Evolutionary conservation across 2,329 filamentous ascomycete genomes (phyloP).

Genomic region (Paraphoma chrysanthemicola): DNA sequence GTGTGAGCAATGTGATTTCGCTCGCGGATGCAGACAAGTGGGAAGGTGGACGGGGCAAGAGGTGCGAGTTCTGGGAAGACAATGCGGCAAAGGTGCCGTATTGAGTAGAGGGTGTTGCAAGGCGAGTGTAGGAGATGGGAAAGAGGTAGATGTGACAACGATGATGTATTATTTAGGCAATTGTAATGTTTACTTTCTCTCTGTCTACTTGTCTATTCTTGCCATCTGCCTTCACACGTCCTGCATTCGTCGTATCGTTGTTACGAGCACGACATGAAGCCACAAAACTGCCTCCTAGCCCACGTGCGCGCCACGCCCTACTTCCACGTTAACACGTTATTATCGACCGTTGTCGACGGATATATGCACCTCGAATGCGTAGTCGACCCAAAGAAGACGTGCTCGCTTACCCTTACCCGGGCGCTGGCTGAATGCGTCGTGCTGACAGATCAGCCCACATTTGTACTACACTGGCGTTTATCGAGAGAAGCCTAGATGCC

Average conservation of each 20-base stretch:
- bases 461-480: background rate
- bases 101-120: slow-evolving; percentile 1
- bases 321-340: background rate
- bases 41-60: slow-evolving; percentile 40
- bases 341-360: background rate
- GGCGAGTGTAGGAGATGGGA: background rate
- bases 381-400: background rate
- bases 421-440: background rate
- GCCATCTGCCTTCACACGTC: too few species aligned
- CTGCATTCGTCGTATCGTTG: background rate
- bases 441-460: background rate
- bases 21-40: slow-evolving; percentile 35
- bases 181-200: background rate
- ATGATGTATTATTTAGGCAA: background rate
- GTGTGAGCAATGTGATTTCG: slow-evolving; percentile 38
- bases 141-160: background rate
- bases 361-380: background rate
- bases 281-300: background rate
- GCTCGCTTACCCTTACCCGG: slow-evolving; percentile 1
- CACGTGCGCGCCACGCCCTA: background rate
- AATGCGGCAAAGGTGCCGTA: slow-evolving; percentile 34
- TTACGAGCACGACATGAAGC: background rate
- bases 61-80: slow-evolving; percentile 41
- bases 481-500: background rate
- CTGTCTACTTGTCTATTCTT: background rate